Base-by-base conservation (phyloP, 495 filamentous ascomycete species). In the Podospora fimiseda region DNA sequence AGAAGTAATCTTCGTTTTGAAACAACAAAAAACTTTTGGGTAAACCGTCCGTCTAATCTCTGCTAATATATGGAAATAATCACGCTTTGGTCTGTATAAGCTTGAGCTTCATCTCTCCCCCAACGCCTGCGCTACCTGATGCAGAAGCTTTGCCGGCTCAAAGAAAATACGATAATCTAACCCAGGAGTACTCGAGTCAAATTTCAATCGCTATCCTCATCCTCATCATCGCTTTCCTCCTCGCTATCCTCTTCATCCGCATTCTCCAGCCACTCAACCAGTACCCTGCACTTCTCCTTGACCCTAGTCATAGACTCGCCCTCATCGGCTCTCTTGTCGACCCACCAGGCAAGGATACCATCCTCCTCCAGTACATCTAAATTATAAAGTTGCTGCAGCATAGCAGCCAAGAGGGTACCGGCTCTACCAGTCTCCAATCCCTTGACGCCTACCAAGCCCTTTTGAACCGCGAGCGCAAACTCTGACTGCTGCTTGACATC, bases 341-440 rank as follows among this genome's bases (percentile, higher is more conserved):
- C 77, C 92, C 91, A 97, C 93, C 93, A 98, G 52, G 80, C 79
- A 62, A 90, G 72, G 41, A 93, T 85, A 0, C 85, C 90, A 37
- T 95, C 92, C 65, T 95, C 88, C 64, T 96, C 90, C 1, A 96
- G 66, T 6, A 96, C 75, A 56, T 97, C 93, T 48, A 86, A 66
- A 51, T 86, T 82, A 65, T 95, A 94, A 50, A 95, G 72, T 65
- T 87, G 82, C 72, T 92, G 90, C 24, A 85, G 75, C 53, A 87
- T 73, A 40, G 83, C 86, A 6, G 92, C 74, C 2, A 97, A 73
- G 2, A 96, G 74, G 9, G 75, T 80, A 18, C 85, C 86, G 3
- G 69, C 71, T 42, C 62, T 64, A 14, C 53, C 66, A 59, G 55
- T 70, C 43, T 72, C 75, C 42, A 74, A 73, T 6, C 80, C 76